Evolutionary conservation across 2,329 filamentous ascomycete genomes (phyloP), one percentile per base, ranked within the genome.

Genomic region (Calonectria fujianensis): DNA sequence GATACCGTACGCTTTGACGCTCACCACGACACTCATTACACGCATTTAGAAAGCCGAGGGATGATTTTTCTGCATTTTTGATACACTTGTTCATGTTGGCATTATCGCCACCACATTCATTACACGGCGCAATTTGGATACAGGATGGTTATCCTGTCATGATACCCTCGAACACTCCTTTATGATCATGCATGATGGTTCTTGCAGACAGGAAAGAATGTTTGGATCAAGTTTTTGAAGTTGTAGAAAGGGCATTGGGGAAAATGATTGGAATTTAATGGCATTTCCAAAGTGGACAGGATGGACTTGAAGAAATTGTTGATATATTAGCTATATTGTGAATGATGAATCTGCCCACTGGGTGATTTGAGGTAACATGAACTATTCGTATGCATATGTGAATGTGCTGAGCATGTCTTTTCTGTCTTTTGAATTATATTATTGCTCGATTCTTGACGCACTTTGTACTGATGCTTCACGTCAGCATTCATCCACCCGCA

Each of bases 131-230:
- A 81, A 50, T 48, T 52, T 61, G 74, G 70, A 75, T 39, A 77
- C 69, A 71, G 72, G 77, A 73, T 69, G 18, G 67, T 50, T 48
- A 75, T 67, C 68, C 32, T 69, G 75, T 67, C 67, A 73, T 75
- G 77, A 81, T 80, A 81, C 78, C 77, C 79, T 73, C 65, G 32
- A 27, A 79, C 80, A 76, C 76, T 81, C 80, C 63, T 81, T 80
- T 64, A 69, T 41, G 51, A 76, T 63, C 27, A 16, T 69, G 69
- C 48, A 70, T 65, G 61, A 45, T 24, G 41, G 35, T 63, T 69
- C 27, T 32, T 41, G 31, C 31, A 45, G 52, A 45, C 27, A 57
- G 27, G 51, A 41, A 57, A 61, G 50, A 35, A 63, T 37, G 61
- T 32, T 35, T 41, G 54, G 70, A 50, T 24, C 9, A 63, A n/a